Conservation (phyloP, 345 rosid species). For the Firmiana major region DNA sequence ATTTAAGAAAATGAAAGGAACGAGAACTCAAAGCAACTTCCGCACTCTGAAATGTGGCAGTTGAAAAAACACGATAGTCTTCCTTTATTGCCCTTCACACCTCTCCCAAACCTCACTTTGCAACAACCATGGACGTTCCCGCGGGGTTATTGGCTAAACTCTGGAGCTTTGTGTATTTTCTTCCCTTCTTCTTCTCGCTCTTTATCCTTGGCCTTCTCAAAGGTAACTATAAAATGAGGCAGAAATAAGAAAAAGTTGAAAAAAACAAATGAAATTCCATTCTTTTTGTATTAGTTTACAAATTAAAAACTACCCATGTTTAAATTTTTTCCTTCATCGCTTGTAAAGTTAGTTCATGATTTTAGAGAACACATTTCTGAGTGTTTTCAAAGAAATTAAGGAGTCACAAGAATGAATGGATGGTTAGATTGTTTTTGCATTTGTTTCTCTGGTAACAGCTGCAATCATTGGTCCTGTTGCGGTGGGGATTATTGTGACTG, state of each 20-base stretch:
- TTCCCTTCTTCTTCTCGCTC: constrained; percentile 14
- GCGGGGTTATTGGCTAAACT: no score
- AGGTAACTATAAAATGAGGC: no score
- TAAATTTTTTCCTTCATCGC: not conserved
- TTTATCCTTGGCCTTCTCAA: constrained; percentile 58
- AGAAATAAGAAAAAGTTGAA: not conserved
- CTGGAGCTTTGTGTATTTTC: no score
- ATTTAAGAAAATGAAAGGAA: no score
- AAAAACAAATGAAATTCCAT: not conserved
- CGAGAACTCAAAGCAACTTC: no score
- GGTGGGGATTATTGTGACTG: constrained; percentile 41
- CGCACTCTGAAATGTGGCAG: no score
- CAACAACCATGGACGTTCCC: no score
- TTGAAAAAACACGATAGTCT: no score
- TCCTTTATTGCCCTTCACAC: no score
- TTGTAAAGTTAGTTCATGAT: not conserved
- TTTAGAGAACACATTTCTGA: not conserved
- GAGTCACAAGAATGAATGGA: constrained; percentile 25
- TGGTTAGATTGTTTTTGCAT: constrained; percentile 1
- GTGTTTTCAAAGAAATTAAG: constrained; percentile 30
- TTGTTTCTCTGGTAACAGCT: constrained; percentile 31
- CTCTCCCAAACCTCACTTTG: no score
- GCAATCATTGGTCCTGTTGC: constrained; percentile 51
- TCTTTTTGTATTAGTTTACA: not conserved
- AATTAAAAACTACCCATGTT: not conserved